phyloP scores from a whole-genome alignment of 805 yeast species.

The Candida dajiaensis region DNA sequence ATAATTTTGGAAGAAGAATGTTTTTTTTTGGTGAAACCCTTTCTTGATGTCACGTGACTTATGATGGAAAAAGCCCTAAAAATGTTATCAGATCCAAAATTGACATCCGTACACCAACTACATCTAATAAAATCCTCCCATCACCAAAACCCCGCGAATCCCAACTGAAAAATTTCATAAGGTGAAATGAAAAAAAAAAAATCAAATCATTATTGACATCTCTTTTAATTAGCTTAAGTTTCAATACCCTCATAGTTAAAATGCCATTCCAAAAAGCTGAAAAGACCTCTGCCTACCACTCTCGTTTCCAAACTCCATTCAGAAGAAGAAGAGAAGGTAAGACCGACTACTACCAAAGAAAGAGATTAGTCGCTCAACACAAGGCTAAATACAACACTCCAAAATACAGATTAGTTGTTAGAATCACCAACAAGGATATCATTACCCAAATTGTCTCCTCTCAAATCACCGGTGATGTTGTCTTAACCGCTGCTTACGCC shows the following conservation, averaged over 20 bases:
- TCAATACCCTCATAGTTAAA: conserved; percentile 23
- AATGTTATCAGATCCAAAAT: no score
- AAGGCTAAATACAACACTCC: conserved; percentile 99
- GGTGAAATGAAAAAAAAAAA: background rate
- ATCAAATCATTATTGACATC: background rate
- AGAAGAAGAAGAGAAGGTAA: conserved; percentile 99
- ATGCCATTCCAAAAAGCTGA: conserved; percentile 72
- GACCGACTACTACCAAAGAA: conserved; percentile 99
- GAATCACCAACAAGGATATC: conserved; percentile 99
- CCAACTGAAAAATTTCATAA: conserved; percentile 4
- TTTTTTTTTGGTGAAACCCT: no score
- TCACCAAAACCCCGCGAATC: background rate
- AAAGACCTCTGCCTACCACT: conserved; percentile 92
- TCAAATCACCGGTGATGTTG: conserved; percentile 94
- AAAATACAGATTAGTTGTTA: conserved; percentile 98
- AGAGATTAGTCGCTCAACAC: conserved; percentile 99
- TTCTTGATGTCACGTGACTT: no score
- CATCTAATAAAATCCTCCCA: no score
- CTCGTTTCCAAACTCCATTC: conserved; percentile 99
- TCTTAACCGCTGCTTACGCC: conserved; percentile 95
- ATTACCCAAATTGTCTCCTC: conserved; percentile 96
- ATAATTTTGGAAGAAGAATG: no score
- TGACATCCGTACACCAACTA: conserved; percentile 4
- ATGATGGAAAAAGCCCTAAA: no score
- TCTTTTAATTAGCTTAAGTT: background rate